Conservation (phyloP, 2,329 filamentous ascomycete species). For the Macrophomina tecta region DNA sequence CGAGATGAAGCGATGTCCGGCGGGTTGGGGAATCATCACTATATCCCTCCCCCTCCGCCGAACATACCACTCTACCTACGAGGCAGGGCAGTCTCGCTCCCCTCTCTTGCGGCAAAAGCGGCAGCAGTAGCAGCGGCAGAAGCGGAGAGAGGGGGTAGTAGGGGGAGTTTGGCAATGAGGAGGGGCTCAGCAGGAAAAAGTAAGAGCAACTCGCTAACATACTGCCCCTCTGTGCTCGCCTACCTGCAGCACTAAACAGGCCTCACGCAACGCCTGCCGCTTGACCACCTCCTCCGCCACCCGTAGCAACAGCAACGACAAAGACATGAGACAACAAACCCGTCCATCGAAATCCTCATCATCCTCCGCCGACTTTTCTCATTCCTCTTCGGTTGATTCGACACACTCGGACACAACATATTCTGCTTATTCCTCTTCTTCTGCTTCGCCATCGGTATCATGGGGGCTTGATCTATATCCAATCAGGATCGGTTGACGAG, state of each 20-base stretch:
- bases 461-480: slow-evolving; percentile 16
- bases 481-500: slow-evolving; percentile 20
- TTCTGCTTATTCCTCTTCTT: not conserved
- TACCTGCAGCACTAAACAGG: slow-evolving; percentile 18
- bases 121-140: not conserved
- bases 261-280: slow-evolving; percentile 1
- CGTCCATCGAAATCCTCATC: not conserved
- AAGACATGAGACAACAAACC: not conserved
- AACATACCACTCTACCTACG: not conserved
- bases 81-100: not conserved
- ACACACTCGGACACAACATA: not conserved
- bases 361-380: slow-evolving; percentile 3
- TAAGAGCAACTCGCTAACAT: not conserved
- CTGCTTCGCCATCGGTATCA: slow-evolving; percentile 14
- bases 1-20: not conserved
- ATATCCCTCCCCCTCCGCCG: no score
- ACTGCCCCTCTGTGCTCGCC: not conserved
- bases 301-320: not conserved
- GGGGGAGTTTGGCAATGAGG: not conserved
- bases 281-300: not conserved
- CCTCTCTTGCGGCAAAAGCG: not conserved
- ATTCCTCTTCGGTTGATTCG: not conserved
- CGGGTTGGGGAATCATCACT: not conserved
- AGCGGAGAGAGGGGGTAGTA: not conserved
- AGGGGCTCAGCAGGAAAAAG: no score